These are phyloP conservation scores for Aspergillus fructus DNA, from an alignment of 2,329 filamentous ascomycete genomes.

Conservation along the genomic window DNA sequence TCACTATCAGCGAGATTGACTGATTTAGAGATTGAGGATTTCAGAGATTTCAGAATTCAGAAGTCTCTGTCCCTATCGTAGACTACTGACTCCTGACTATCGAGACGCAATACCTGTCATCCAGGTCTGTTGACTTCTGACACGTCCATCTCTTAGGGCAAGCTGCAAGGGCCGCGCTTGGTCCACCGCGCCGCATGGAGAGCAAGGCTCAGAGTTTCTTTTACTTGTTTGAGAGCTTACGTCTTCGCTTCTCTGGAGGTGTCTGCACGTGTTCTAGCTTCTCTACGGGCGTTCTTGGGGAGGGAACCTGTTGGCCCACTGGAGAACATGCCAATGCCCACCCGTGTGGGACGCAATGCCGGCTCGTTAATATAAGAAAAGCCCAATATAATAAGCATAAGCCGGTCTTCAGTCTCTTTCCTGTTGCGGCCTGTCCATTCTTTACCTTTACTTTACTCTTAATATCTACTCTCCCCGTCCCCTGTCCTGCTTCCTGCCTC, in stretches of 20 bases:
- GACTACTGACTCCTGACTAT: too few relatives aligned
- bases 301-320: neutral
- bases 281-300: neutral
- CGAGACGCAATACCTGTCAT: too few relatives aligned
- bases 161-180: too few relatives aligned
- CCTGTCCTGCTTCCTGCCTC: neutral
- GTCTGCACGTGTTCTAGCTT: neutral
- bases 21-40: too few relatives aligned
- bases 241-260: too few relatives aligned
- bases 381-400: neutral
- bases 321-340: neutral
- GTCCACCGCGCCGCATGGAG: too few relatives aligned
- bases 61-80: too few relatives aligned
- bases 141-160: neutral
- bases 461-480: neutral
- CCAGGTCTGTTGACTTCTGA: neutral
- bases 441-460: neutral
- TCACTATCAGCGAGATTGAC: too few relatives aligned
- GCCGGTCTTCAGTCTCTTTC: neutral
- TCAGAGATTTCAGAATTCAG: too few relatives aligned
- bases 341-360: constrained; percentile 12
- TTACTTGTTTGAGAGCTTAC: too few relatives aligned
- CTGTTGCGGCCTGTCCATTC: too few relatives aligned
- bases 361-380: neutral
- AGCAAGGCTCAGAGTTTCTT: too few relatives aligned